Percentiles rank a stretch among this genome's conserved stretches.
These are phyloP conservation scores for Cladosporium sp. DNA, from an alignment of 2,329 filamentous ascomycete species.

Conservation along the genomic window DNA sequence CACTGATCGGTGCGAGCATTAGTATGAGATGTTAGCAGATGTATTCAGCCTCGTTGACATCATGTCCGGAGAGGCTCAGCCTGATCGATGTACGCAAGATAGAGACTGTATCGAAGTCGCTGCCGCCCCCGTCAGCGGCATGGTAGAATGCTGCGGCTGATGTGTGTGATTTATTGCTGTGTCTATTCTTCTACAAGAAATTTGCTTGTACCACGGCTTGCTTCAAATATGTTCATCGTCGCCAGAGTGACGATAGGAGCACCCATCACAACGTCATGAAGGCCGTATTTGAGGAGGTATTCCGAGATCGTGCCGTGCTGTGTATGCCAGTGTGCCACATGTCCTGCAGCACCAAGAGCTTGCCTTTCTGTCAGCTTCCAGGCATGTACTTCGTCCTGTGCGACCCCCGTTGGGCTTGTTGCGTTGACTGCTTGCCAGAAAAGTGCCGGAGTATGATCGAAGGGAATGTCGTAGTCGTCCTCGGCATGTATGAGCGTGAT, in stretches of 20 bases:
- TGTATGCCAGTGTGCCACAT: constrained; percentile 46
- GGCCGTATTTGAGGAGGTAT: constrained; percentile 52
- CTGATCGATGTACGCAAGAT: no score
- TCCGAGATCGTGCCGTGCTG: constrained; percentile 48
- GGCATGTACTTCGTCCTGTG: constrained; percentile 43
- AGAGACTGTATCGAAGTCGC: no score
- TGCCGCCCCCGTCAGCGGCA: no score
- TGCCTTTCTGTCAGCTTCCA: constrained; percentile 39
- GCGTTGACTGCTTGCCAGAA: constrained; percentile 56
- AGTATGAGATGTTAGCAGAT: no score
- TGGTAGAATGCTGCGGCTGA: no score
- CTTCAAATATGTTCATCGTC: constrained; percentile 45
- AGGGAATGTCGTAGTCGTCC: constrained; percentile 51
- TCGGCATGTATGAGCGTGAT: constrained; percentile 50
- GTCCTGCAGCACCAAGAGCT: constrained; percentile 48
- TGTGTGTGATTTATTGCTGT: no score
- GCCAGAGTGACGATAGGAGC: constrained; percentile 53
- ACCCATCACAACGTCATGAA: constrained; percentile 57
- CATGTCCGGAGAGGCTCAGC: no score
- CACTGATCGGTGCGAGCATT: no score
- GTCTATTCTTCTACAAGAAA: no score
- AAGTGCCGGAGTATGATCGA: constrained; percentile 46
- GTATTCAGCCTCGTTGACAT: no score
- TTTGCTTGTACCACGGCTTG: no score
- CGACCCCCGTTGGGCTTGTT: constrained; percentile 34